These are phyloP conservation scores for Pachyrhizus erosus DNA, from an alignment of 306 rosid genomes.

Conservation along the genomic window DNA sequence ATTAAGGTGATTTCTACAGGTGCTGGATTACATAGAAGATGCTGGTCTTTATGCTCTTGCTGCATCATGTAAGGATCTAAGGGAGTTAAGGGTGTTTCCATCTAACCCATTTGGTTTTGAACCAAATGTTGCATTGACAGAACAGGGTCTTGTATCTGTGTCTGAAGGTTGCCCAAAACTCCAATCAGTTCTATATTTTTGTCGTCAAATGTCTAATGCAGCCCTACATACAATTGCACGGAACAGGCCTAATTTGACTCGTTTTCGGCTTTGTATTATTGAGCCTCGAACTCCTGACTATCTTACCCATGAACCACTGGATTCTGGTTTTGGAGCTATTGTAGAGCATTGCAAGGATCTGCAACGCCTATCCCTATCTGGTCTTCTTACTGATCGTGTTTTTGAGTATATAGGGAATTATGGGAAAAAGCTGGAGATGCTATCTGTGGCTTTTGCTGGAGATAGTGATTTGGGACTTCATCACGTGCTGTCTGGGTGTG, in stretches of 20 bases:
- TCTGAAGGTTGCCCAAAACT: slow-evolving; percentile 96
- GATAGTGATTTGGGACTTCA: slow-evolving; percentile 92
- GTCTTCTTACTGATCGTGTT: slow-evolving; percentile 83
- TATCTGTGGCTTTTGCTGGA: slow-evolving; percentile 95
- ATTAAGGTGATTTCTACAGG: slow-evolving; percentile 60
- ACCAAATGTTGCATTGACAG: slow-evolving; percentile 81
- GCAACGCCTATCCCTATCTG: slow-evolving; percentile 86
- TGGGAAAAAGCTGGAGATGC: slow-evolving; percentile 93
- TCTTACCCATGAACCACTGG: slow-evolving; percentile 70
- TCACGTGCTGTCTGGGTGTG: slow-evolving; percentile 86
- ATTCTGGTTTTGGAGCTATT: slow-evolving; percentile 92
- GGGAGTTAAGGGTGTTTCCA: slow-evolving; percentile 91
- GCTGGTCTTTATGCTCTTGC: slow-evolving; percentile 77
- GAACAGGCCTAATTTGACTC: slow-evolving; percentile 82
- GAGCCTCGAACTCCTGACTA: slow-evolving; percentile 85
- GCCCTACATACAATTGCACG: slow-evolving; percentile 81
- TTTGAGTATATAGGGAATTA: slow-evolving; percentile 78
- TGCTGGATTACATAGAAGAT: slow-evolving; percentile 93
- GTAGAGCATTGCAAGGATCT: slow-evolving; percentile 94
- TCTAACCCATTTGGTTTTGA: slow-evolving; percentile 79
- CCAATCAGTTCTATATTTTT: slow-evolving; percentile 85
- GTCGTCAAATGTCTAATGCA: slow-evolving; percentile 93
- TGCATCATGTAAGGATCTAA: slow-evolving; percentile 79
- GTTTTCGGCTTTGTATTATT: slow-evolving; percentile 87
- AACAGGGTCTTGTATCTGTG: slow-evolving; percentile 81